A percentile compares a stretch with the other conserved stretches of the same genome.
Evolutionary conservation across 495 filamentous ascomycete genomes (phyloP).

Genomic region (Chaetomium fimeti): DNA sequence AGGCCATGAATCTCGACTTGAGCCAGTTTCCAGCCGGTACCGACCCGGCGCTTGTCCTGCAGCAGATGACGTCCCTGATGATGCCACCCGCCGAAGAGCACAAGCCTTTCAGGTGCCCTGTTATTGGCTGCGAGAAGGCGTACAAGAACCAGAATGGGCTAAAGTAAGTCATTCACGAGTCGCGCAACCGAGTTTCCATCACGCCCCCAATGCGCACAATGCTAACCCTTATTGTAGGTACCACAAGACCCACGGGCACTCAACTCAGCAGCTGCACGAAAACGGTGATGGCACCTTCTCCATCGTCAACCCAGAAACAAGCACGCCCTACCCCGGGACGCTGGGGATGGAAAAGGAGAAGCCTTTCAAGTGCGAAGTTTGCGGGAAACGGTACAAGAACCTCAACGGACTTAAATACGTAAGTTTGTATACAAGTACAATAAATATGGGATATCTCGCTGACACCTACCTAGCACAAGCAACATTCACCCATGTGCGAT

Average conservation of each 20-base stretch:
- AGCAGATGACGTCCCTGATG: constrained; percentile 65
- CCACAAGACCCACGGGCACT: constrained; percentile 84
- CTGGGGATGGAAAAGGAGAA: constrained; percentile 99
- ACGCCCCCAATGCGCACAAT: neutral
- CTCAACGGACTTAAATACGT: constrained; percentile 91
- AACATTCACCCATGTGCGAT: constrained; percentile 74
- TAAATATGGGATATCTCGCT: neutral
- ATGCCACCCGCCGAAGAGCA: constrained; percentile 66
- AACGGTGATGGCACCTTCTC: constrained; percentile 97
- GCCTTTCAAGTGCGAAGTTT: constrained; percentile 93
- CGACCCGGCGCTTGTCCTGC: constrained; percentile 70
- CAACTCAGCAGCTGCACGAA: constrained; percentile 91
- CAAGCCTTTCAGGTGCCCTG: constrained; percentile 95
- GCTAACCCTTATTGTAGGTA: constrained; percentile 54
- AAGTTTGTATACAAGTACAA: constrained; percentile 28
- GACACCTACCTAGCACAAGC: constrained; percentile 59
- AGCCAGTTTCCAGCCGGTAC: constrained; percentile 70
- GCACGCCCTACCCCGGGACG: constrained; percentile 89
- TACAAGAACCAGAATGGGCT: constrained; percentile 99
- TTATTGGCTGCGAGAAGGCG: constrained; percentile 98
- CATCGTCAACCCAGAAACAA: constrained; percentile 95
- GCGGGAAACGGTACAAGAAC: constrained; percentile 99
- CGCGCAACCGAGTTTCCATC: too few relatives aligned
- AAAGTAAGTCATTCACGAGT: constrained; percentile 59
- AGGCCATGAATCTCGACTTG: constrained; percentile 61